These are phyloP conservation scores for Tinospora cordifolia DNA, from an alignment of 164 flowering plant genomes.

Conservation along the genomic window DNA sequence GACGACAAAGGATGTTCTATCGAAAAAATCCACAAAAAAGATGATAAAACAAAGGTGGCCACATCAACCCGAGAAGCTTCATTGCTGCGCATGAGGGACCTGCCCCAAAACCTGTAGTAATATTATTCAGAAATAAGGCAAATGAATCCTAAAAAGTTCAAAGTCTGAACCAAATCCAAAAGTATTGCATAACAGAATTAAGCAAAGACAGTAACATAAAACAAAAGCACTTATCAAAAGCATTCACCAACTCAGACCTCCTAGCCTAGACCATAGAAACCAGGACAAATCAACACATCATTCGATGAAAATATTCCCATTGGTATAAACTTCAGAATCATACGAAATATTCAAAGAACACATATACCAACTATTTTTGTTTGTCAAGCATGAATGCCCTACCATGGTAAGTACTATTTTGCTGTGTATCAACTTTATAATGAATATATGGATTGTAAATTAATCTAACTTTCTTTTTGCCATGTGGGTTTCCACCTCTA, in stretches of 20 bases:
- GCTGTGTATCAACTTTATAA: no score
- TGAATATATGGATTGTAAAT: no score
- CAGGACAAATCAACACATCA: neutral
- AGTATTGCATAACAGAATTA: neutral
- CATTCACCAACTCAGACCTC: neutral
- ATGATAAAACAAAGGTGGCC: slow-evolving; percentile 17
- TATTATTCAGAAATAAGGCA: neutral
- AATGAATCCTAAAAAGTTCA: neutral
- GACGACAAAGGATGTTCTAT: neutral
- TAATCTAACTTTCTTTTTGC: no score
- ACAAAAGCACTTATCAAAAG: neutral
- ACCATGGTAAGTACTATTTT: no score
- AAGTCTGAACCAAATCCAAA: neutral
- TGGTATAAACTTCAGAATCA: no score
- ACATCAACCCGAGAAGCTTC: slow-evolving; percentile 22
- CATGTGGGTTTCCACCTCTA: no score
- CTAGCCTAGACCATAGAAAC: neutral
- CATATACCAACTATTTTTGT: neutral
- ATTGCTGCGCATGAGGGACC: slow-evolving; percentile 10
- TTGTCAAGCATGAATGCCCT: neutral
- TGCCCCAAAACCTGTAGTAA: slow-evolving; percentile 28
- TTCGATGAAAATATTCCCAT: neutral
- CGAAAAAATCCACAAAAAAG: slow-evolving; percentile 20
- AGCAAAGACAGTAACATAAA: neutral
- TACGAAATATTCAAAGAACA: no score